These are phyloP conservation scores for Thermothielavioides terrestris DNA, from an alignment of 495 filamentous ascomycete genomes.

Conservation along the genomic window DNA sequence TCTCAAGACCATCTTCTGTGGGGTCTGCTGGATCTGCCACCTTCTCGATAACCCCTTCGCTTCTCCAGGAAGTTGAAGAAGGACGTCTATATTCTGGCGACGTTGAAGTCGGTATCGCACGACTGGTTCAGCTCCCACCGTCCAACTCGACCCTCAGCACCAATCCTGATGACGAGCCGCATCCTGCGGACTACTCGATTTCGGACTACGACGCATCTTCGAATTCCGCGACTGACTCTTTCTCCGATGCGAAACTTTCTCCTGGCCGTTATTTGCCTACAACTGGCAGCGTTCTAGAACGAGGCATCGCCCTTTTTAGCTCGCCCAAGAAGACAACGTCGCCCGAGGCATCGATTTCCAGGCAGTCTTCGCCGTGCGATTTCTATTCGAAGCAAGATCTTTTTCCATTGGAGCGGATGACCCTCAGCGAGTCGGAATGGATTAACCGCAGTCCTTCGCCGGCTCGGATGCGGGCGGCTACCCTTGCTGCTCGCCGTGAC, in stretches of 20 bases:
- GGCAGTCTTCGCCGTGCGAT: constrained; percentile 6
- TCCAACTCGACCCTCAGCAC: neutral
- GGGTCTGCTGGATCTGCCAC: constrained; percentile 13
- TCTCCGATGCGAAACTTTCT: constrained; percentile 14
- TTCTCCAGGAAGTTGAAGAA: constrained; percentile 30
- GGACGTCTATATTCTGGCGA: constrained; percentile 33
- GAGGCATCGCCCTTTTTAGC: constrained; percentile 21
- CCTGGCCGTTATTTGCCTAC: constrained; percentile 27
- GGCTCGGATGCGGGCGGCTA: neutral
- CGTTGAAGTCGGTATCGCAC: constrained; percentile 27
- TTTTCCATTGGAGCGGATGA: constrained; percentile 9
- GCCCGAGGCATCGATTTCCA: neutral
- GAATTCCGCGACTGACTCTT: constrained; percentile 20
- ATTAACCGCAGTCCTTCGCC: constrained; percentile 33
- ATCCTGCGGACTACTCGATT: constrained; percentile 16
- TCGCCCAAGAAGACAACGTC: constrained; percentile 10
- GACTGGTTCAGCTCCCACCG: constrained; percentile 9
- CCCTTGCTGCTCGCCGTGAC: neutral
- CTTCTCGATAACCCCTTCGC: constrained; percentile 36
- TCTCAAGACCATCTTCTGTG: constrained; percentile 13
- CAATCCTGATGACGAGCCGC: neutral
- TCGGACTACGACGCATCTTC: constrained; percentile 31
- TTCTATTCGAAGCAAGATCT: constrained; percentile 3
- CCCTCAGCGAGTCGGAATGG: constrained; percentile 33
- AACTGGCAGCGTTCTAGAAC: constrained; percentile 30